Conservation (phyloP, 306 rosid genomes). For the Trifolium subterraneum region DNA sequence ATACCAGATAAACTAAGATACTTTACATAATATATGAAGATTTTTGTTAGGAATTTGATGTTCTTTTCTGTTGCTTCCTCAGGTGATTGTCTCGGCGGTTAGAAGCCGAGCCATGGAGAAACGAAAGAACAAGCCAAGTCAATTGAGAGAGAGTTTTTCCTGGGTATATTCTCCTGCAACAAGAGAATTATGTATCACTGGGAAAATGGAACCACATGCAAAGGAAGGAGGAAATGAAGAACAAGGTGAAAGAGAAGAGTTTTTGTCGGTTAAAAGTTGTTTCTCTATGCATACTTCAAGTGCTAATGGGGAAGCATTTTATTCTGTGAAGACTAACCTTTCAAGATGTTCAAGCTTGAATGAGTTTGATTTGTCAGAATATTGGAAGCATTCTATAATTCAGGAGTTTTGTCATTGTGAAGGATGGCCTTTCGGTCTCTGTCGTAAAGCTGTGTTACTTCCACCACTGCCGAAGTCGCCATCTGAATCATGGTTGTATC, state of each 20-base stretch:
- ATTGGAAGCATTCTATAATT: slow-evolving; percentile 66
- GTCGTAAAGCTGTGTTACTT: slow-evolving; percentile 81
- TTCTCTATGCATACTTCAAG: slow-evolving; percentile 72
- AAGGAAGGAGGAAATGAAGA: slow-evolving; percentile 42
- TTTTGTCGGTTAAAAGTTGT: slow-evolving; percentile 65
- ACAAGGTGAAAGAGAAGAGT: slow-evolving; percentile 60
- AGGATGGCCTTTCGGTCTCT: slow-evolving; percentile 97
- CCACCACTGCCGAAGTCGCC: slow-evolving; percentile 97
- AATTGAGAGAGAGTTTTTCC: slow-evolving; percentile 56
- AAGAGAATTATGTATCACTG: slow-evolving; percentile 56
- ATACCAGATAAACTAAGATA: neutral
- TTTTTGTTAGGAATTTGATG: slow-evolving; percentile 8
- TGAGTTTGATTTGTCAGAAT: slow-evolving; percentile 53
- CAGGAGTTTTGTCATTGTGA: slow-evolving; percentile 79
- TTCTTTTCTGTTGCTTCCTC: slow-evolving; percentile 11
- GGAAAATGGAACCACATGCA: slow-evolving; percentile 35
- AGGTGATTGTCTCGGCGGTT: slow-evolving; percentile 78
- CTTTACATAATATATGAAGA: neutral
- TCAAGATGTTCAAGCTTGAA: slow-evolving; percentile 74
- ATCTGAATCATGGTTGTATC: slow-evolving; percentile 73
- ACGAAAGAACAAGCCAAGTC: slow-evolving; percentile 55
- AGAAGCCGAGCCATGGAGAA: slow-evolving; percentile 73
- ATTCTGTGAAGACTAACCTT: slow-evolving; percentile 67
- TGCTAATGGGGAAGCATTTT: slow-evolving; percentile 59
- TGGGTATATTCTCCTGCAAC: slow-evolving; percentile 64